Evolutionary conservation across 768 basidiomycete species (phyloP), one percentile per base, ranked within the genome.

Genomic region (Rhodosporidiobolus odoratus): DNA sequence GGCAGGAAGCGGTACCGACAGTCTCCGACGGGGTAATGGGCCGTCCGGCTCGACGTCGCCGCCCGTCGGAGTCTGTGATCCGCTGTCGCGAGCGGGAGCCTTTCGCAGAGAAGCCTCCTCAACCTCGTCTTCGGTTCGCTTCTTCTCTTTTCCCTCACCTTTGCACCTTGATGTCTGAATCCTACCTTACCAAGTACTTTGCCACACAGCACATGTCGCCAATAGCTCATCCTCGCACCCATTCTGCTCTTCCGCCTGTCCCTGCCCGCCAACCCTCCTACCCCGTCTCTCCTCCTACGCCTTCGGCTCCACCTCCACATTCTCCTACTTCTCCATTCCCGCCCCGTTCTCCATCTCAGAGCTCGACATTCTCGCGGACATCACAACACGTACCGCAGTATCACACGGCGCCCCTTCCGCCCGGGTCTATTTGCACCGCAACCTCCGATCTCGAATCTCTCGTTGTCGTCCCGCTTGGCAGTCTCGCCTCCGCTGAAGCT

Each of bases 401-500:
- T 59, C 16, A 27, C 21, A 12, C 27, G 58, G 4, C 52, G 0
- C 52, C 66, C 10, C 66, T 74, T 15, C 69, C 73, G 2, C 41
- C 54, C 10, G 62, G 59, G 0, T 38, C 73, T 2, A 48, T 68
- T 63, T 52, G 47, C 35, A 74, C 66, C 12, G 73, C 73, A 25
- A 74, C 73, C 5, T 37, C 62, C 27, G 75, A 76, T 52, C 75
- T 73, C 71, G 75, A 76, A n/a, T 68, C 67, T 35, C 68, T 73
- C 32, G 64, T 53, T 27, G 60, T 64, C 48, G 73, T 75, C 35
- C 58, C 65, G n/a, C 68, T 76, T 38, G 38, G 65, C 13, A 40
- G 47, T 30, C 52, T 68, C 30, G n/a, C 58, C 3, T 64, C 66
- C 1, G 35, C 61, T 37, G 73, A 58, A 15, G 75, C 71, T 15